A percentile compares a stretch with the other conserved stretches of the same genome.
These are phyloP conservation scores for Paramarasmius palmivorus DNA, from an alignment of 1,284 basidiomycete genomes.

Conservation along the genomic window DNA sequence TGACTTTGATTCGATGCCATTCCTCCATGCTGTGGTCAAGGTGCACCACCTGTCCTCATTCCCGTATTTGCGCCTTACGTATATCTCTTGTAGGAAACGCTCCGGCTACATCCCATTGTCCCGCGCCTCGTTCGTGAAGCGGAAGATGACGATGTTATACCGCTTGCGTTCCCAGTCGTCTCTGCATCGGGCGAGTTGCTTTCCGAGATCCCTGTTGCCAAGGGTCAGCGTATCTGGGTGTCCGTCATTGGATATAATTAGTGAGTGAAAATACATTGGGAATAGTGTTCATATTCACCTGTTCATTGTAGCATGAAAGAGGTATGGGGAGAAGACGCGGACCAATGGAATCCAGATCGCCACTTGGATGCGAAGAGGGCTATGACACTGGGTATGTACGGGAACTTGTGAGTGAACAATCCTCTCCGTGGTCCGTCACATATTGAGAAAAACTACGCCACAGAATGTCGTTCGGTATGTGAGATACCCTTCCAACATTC, in stretches of 20 bases:
- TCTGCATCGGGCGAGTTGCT: constrained; percentile 14
- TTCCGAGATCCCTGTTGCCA: constrained; percentile 16
- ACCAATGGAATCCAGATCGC: constrained; percentile 25
- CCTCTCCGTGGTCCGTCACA: constrained; percentile 16
- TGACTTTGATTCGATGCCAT: constrained; percentile 30
- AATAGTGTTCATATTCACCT: not conserved
- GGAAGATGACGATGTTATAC: constrained; percentile 20
- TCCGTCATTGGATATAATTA: constrained; percentile 18
- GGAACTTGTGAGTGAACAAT: constrained; percentile 20
- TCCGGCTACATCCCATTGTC: constrained; percentile 21
- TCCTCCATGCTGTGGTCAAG: constrained; percentile 22
- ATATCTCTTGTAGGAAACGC: constrained; percentile 15
- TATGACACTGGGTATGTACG: constrained; percentile 21
- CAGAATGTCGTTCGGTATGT: not conserved
- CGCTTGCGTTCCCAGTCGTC: constrained; percentile 15
- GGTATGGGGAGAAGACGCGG: constrained; percentile 27
- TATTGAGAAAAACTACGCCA: not conserved
- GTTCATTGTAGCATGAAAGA: constrained; percentile 7
- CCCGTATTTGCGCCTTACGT: not conserved
- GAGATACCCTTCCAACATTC: not conserved
- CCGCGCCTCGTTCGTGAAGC: constrained; percentile 11
- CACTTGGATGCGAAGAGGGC: constrained; percentile 18
- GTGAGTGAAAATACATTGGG: constrained; percentile 7
- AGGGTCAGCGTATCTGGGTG: constrained; percentile 16
- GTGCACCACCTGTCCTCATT: constrained; percentile 6